Base-by-base conservation (phyloP, 1,284 basidiomycete genomes). In the Ustilago nuda region DNA sequence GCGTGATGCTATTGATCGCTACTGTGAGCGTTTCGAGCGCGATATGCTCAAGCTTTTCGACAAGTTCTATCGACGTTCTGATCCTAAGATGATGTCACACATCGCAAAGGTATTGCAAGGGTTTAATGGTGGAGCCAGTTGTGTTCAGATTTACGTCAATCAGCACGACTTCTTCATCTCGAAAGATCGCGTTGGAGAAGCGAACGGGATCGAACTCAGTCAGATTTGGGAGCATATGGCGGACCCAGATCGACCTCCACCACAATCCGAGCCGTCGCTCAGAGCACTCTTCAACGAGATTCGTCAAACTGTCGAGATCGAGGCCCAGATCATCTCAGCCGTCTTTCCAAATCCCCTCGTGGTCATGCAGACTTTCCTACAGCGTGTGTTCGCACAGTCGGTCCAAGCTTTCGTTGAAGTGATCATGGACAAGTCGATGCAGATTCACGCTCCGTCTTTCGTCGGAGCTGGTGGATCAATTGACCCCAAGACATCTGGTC, bases 71-170 rank as follows among this genome's bases (percentile, higher is more conserved):
- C 90, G 95, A 59, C 93, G 94, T 84, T 95, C 95, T 37, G 97
- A 99, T 84, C 97, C 97, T 0, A 95, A 95, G 87, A 94, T 97
- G 92, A 99, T 99, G 97, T 94, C 94, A 87, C 97, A 99, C 85
- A 98, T 96, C 83, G 96, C 97, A 1, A 93, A 95, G 87, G 97
- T 95, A 2, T 88, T 99, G 4, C 90, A 98, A 51, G 96, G 98
- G 84, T 99, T 99, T 88, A 99, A 99, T 81, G 97, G 97, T 4
- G 97, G 97, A 11, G 89, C 92, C 43, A 95, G 94, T 5, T 99
- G 96, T 84, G 93, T 99, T 6, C 95, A 98, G 87, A 94, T 99
- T 35, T 99, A 99, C 84, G 97, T 99, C 72, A 99, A 99, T 82
- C 97, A 99, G 86, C 97, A 99, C 84, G 97, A 99, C 86, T 85